Conservation (phyloP, 306 rosid genomes). For the Trichosanthes cucumerina region DNA sequence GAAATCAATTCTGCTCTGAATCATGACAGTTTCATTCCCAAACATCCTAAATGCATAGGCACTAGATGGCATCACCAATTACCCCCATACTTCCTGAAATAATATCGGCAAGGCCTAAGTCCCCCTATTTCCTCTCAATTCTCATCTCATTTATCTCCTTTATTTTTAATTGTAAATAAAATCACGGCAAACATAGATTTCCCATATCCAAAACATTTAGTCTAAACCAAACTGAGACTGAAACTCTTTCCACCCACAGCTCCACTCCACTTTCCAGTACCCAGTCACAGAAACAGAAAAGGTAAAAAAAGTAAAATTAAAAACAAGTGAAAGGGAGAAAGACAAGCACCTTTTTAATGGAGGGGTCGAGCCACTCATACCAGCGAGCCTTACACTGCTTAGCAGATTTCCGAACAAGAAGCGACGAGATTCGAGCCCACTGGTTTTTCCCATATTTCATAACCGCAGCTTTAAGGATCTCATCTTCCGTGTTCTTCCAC, state of each 20-base stretch:
- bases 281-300: background rate
- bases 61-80: background rate
- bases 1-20: background rate
- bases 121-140: background rate
- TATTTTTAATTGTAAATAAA: background rate
- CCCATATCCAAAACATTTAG: background rate
- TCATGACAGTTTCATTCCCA: background rate
- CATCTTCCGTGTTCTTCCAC: conserved; percentile 98
- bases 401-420: conserved; percentile 86
- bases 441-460: conserved; percentile 94
- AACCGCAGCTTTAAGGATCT: conserved; percentile 91
- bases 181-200: background rate
- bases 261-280: background rate
- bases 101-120: background rate
- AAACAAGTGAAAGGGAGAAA: background rate
- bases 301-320: background rate
- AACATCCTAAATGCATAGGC: background rate
- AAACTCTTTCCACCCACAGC: background rate
- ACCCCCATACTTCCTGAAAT: background rate
- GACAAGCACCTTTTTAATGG: conserved; percentile 63
- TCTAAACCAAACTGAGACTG: background rate
- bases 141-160: background rate
- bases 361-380: conserved; percentile 97
- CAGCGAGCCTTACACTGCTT: conserved; percentile 97
- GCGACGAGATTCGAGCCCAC: conserved; percentile 96